Conservation (phyloP, 148 eudicot species). For the Cornus kousa region DNA sequence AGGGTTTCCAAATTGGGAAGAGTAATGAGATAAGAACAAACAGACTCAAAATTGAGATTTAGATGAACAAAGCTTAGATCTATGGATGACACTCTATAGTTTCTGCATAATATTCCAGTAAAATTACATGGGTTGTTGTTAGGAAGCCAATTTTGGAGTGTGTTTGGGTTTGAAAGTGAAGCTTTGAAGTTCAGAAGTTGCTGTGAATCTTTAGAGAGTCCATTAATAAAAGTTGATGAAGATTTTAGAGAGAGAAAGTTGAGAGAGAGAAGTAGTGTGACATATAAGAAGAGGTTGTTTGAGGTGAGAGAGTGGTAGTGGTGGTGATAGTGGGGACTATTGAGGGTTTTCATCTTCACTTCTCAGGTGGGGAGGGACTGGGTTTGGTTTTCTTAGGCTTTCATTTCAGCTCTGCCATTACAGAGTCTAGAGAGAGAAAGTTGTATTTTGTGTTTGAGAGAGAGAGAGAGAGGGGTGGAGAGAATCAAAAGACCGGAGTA, state of each 20-base stretch:
- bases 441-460: not conserved
- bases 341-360: conserved; percentile 22
- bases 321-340: conserved; percentile 9
- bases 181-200: conserved; percentile 66
- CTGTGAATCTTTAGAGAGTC: conserved; percentile 28
- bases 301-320: not conserved
- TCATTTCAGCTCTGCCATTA: conserved; percentile 21
- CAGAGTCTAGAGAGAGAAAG: conserved; percentile 6
- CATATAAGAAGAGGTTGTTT: not conserved
- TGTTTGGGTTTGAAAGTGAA: conserved; percentile 42
- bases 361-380: too few relatives aligned
- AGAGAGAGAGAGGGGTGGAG: conserved; percentile 18
- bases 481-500: conserved; percentile 39
- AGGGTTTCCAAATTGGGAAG: conserved; percentile 42
- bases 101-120: conserved; percentile 57
- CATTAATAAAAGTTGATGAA: conserved; percentile 16
- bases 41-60: conserved; percentile 30
- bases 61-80: conserved; percentile 44
- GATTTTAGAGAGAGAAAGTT: conserved; percentile 8
- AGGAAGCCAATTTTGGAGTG: conserved; percentile 52
- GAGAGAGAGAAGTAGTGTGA: not conserved
- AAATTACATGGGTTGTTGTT: conserved; percentile 52
- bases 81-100: conserved; percentile 47
- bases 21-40: conserved; percentile 39
- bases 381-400: conserved; percentile 9